Conservation (phyloP, 164 flowering plant genomes). For the Dillenia turbinata region DNA sequence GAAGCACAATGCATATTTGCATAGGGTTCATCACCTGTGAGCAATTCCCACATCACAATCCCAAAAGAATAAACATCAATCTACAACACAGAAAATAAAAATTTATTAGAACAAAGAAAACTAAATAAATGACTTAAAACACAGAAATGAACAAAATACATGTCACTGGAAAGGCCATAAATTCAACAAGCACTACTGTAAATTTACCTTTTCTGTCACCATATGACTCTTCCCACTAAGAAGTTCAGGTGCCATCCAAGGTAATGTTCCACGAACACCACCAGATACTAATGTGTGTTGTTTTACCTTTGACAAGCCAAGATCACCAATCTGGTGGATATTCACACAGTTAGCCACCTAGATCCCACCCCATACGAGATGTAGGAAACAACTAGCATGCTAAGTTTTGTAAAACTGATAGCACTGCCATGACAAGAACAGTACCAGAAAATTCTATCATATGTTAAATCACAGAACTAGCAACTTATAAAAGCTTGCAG, state of each 20-base stretch:
- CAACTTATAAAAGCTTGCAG: too few species aligned
- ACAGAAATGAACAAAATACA: not conserved
- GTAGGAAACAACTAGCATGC: too few species aligned
- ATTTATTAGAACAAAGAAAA: not conserved
- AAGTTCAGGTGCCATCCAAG: conserved; percentile 99
- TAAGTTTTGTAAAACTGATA: too few species aligned
- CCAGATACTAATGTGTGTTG: conserved; percentile 94
- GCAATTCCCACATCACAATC: conserved; percentile 96
- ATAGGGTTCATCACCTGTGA: conserved; percentile 96
- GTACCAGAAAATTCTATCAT: too few species aligned
- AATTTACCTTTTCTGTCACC: conserved; percentile 86
- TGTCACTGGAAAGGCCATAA: not conserved
- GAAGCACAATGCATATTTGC: conserved; percentile 90
- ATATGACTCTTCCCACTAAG: conserved; percentile 88
- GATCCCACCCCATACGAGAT: too few species aligned
- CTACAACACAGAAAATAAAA: conserved; percentile 29
- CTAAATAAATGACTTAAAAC: not conserved
- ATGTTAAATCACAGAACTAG: too few species aligned
- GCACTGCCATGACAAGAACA: too few species aligned
- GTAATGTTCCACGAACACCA: conserved; percentile 96
- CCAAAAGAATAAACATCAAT: conserved; percentile 97
- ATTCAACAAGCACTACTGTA: not conserved
- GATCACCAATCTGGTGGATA: conserved; percentile 77
- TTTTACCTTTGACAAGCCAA: conserved; percentile 89
- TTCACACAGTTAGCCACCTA: not conserved